phyloP scores from a whole-genome alignment of 805 yeast species.

The Sugiyamaella qingdaonensis region DNA sequence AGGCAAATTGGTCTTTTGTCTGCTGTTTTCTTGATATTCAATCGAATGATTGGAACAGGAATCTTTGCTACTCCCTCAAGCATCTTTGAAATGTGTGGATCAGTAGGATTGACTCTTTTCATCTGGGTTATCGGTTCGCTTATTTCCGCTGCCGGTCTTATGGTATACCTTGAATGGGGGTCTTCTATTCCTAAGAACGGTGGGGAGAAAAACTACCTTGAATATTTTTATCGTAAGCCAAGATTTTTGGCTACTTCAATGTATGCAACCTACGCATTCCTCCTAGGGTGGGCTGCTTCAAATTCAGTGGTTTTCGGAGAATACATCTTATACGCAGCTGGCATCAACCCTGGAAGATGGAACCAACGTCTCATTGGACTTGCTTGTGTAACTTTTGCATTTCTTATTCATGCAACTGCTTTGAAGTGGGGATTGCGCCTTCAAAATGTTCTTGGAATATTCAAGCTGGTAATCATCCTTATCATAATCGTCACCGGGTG shows the following conservation, averaged over 20 bases:
- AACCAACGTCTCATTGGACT: slow-evolving; percentile 72
- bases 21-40: slow-evolving; percentile 61
- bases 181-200: slow-evolving; percentile 76
- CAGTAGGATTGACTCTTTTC: slow-evolving; percentile 66
- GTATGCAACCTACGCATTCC: slow-evolving; percentile 67
- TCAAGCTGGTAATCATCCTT: slow-evolving; percentile 66
- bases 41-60: slow-evolving; percentile 74
- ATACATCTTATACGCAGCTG: slow-evolving; percentile 71
- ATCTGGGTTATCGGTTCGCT: slow-evolving; percentile 73
- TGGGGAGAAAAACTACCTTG: slow-evolving; percentile 80
- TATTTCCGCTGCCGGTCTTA: slow-evolving; percentile 59
- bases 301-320: slow-evolving; percentile 78
- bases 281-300: slow-evolving; percentile 84
- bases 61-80: slow-evolving; percentile 68
- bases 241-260: slow-evolving; percentile 60
- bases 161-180: slow-evolving; percentile 78
- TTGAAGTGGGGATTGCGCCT: slow-evolving; percentile 64
- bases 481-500: slow-evolving; percentile 75
- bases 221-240: slow-evolving; percentile 65
- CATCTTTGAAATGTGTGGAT: slow-evolving; percentile 51
- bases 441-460: slow-evolving; percentile 62
- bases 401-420: slow-evolving; percentile 55
- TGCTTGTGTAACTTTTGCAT: slow-evolving; percentile 68
- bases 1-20: slow-evolving; percentile 45
- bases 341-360: slow-evolving; percentile 65